Evolutionary conservation across 2,329 filamentous ascomycete genomes (phyloP), one percentile per base, ranked within the genome.

Genomic region (Ascochyta rabiei): DNA sequence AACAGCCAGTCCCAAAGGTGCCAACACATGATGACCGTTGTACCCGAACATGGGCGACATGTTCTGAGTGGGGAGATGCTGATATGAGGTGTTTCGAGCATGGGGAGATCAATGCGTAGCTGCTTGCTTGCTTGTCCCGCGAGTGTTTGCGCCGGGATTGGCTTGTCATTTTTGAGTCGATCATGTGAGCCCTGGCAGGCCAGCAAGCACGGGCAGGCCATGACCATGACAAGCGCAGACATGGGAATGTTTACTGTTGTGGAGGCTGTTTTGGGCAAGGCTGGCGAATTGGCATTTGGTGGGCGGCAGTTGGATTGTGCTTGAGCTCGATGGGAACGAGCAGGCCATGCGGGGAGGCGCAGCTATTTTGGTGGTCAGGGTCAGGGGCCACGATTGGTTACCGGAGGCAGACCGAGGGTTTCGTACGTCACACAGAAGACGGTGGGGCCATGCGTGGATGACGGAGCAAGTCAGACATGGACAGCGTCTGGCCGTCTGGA

Each of bases 71-170:
- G 63, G 54, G 52, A 61, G 60, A 57, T 34, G 42, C 39, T 58
- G 49, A 48, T 57, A 53, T 62, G 63, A 63, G 57, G 57, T 64
- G 67, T 64, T 67, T 67, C 58, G 61, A 63, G 55, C 48, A 43
- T 60, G 53, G 48, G 56, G n/a, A 54, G 39, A 48, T 44, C 63
- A 51, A 73, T 73, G 69, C 68, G 47, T 41, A 33, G 10, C 51
- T 43, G 50, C 61, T 64, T 68, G 60, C 21, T 23, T 23, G 64
- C 60, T 43, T 54, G 64, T 65, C 56, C 48, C 62, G 66, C 57
- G 42, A 43, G 55, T 60, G 63, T 69, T 69, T 70, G 54, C 59
- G 46, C 48, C 31, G 10, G 23, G 24, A n/a, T 23, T 24, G 43
- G 43, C 30, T 21, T 21, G 38, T 28, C 40, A 46, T 18, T 42